Base-by-base conservation (phyloP, 768 basidiomycete species). In the Mycena belliarum region DNA sequence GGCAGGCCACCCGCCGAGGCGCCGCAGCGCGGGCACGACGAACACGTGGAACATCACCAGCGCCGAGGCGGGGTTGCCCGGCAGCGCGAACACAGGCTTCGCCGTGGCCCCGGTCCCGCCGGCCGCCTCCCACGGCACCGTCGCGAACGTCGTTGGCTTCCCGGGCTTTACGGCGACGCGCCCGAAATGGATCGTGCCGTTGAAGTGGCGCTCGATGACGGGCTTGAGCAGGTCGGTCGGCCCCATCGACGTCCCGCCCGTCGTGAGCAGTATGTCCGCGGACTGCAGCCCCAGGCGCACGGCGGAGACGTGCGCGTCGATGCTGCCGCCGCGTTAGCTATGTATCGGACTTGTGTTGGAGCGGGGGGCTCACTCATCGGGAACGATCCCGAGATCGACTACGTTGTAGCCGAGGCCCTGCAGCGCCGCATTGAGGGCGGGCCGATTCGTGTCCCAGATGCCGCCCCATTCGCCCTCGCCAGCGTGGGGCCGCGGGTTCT, bases 161-260 rank as follows among this genome's bases (percentile, higher is more conserved):
- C 92, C 93, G 1, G 86, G 86, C 65, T 91, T 92, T 66, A 93
- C 82, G 23, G 83, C 83, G 49, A 95, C 90, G 9, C 93, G 81
- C 2, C 93, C 93, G 68, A 96, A 95, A 66, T 95, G 92, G 6
- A 94, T 79, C 8, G 79, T 87, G 0, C 93, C 93, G 18, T 76
- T 69, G 53, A 95, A 81, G 41, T 88, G 79, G 16, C 86, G 83
- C 71, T 96, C 93, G 54, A 96, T 88, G 55, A 94, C 83, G 1
- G 93, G 93, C 70, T 95, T 95, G 38, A 96, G 72, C 21, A 95
- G 78, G 70, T 95, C 93, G 1, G 85, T 86, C 2, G 93, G 82
- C 0, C 93, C 93, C 93, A 95, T 95, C 2, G 91, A 93, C 5
- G 93, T 94, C 5, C 93, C 93, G 12, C 93, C 93, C 2, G 93